phyloP scores from a whole-genome alignment of 2,329 filamentous ascomycete species.

The Clarireedia monteithiana region DNA sequence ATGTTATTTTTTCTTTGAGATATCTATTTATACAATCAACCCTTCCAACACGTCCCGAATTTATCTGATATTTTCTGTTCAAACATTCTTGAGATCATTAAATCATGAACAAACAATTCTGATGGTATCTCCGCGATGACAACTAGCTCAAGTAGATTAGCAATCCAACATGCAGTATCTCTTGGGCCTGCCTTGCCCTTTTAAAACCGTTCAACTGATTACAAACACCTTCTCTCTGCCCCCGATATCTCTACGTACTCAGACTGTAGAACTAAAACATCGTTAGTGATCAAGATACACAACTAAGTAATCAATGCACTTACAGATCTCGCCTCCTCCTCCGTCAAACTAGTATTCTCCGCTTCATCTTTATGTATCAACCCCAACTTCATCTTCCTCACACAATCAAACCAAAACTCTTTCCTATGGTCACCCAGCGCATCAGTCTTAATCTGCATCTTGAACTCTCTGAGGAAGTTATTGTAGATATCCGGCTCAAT shows the following conservation, averaged over 20 bases:
- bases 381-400: slow-evolving; percentile 56
- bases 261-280: slow-evolving; percentile 5
- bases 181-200: too few species aligned
- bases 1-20: too few species aligned
- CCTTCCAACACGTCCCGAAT: too few species aligned
- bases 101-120: too few species aligned
- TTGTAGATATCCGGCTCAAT: slow-evolving; percentile 77
- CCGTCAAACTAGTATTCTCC: slow-evolving; percentile 57
- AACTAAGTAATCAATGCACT: not conserved
- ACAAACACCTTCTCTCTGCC: not conserved
- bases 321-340: slow-evolving; percentile 52
- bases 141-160: too few species aligned
- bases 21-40: too few species aligned
- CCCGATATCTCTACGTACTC: not conserved
- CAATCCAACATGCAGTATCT: too few species aligned
- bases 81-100: too few species aligned
- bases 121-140: too few species aligned
- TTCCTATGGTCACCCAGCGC: slow-evolving; percentile 57
- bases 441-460: slow-evolving; percentile 60
- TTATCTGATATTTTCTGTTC: too few species aligned
- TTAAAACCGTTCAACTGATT: too few species aligned
- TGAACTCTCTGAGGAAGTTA: slow-evolving; percentile 60
- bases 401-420: slow-evolving; percentile 74
- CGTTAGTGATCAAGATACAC: not conserved
- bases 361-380: slow-evolving; percentile 60